Evolutionary conservation across 2,329 filamentous ascomycete species (phyloP).

Genomic region (Penicillium crustosum): DNA sequence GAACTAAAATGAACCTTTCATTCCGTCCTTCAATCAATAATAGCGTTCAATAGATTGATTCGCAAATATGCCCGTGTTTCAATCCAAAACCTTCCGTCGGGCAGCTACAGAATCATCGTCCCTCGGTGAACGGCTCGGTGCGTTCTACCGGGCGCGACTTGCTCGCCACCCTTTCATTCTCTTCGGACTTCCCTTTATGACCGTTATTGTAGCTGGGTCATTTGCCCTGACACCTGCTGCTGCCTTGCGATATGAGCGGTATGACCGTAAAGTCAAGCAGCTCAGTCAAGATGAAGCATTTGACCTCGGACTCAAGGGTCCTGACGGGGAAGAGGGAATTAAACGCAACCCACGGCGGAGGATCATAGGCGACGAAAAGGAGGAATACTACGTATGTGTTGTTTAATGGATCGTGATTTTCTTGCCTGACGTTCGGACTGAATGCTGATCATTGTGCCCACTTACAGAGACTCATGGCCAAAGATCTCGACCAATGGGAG

Average conservation of each 20-base stretch:
- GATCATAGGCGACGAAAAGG: slow-evolving; percentile 43
- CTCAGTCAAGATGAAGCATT: slow-evolving; percentile 83
- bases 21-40: neutral
- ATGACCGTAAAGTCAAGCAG: slow-evolving; percentile 86
- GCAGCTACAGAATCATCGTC: slow-evolving; percentile 49
- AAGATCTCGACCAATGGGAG: slow-evolving; percentile 94
- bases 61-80: slow-evolving; percentile 61
- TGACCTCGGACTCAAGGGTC: slow-evolving; percentile 66
- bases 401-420: neutral
- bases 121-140: slow-evolving; percentile 67
- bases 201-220: slow-evolving; percentile 84
- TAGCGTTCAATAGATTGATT: neutral
- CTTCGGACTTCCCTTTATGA: slow-evolving; percentile 90
- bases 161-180: slow-evolving; percentile 81
- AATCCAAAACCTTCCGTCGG: slow-evolving; percentile 68
- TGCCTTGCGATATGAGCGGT: slow-evolving; percentile 86
- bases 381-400: slow-evolving; percentile 49
- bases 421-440: neutral
- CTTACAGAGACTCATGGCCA: slow-evolving; percentile 71
- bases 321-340: slow-evolving; percentile 77
- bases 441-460: slow-evolving; percentile 15
- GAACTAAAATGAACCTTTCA: neutral
- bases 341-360: slow-evolving; percentile 47
- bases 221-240: slow-evolving; percentile 95
- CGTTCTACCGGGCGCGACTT: slow-evolving; percentile 73